Conservation (phyloP, 495 filamentous ascomycete species). For the Annulohypoxylon stygium region DNA sequence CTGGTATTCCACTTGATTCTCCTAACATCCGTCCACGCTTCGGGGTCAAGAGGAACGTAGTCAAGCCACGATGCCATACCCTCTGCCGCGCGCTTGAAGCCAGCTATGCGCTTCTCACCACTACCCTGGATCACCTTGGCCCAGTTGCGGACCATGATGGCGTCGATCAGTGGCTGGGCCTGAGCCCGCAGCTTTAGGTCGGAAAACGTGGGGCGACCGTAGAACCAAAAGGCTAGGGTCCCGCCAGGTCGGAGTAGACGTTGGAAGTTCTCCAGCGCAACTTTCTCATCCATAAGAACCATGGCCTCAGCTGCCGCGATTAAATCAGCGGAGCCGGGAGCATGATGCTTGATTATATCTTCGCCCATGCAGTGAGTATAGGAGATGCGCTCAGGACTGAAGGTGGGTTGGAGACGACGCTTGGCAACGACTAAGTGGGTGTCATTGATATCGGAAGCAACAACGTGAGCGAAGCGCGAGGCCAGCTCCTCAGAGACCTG, state of each 20-base stretch:
- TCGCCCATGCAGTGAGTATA: slow-evolving; percentile 39
- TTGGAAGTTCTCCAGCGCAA: slow-evolving; percentile 39
- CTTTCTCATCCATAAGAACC: slow-evolving; percentile 45
- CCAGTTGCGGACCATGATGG: slow-evolving; percentile 42
- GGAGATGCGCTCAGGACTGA: slow-evolving; percentile 17
- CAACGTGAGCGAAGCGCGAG: slow-evolving; percentile 40
- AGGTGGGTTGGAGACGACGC: slow-evolving; percentile 17
- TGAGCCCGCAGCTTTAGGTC: slow-evolving; percentile 23
- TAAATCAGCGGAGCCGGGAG: slow-evolving; percentile 42
- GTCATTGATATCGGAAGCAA: slow-evolving; percentile 46
- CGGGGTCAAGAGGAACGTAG: slow-evolving; percentile 32
- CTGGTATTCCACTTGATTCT: slow-evolving; percentile 49
- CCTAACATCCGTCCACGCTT: slow-evolving; percentile 41
- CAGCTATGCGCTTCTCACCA: slow-evolving; percentile 13
- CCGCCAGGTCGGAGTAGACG: slow-evolving; percentile 46
- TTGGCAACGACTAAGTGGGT: slow-evolving; percentile 38
- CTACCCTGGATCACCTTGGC: slow-evolving; percentile 35
- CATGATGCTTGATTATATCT: slow-evolving; percentile 30
- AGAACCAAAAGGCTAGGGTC: slow-evolving; percentile 53
- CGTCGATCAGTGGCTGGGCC: slow-evolving; percentile 24
- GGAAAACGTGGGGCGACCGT: slow-evolving; percentile 49
- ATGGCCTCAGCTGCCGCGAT: slow-evolving; percentile 49
- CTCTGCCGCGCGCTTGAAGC: slow-evolving; percentile 26
- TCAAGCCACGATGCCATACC: slow-evolving; percentile 50
- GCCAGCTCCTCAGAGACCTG: slow-evolving; percentile 41